Conservation (phyloP, 1,139 yeast species). For the Taphrina communis region DNA sequence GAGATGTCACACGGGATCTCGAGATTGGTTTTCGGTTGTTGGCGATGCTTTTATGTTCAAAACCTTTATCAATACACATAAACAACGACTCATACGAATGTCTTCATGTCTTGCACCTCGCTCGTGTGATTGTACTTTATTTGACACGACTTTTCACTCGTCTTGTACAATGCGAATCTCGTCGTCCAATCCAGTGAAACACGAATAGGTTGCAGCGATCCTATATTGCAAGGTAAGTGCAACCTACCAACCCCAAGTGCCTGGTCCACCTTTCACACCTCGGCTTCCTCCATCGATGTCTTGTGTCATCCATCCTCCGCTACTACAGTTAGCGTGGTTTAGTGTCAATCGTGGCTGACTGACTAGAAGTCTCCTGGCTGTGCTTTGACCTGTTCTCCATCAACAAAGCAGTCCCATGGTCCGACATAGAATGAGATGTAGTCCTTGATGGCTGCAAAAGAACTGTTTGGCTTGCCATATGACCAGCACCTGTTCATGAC, state of each 20-base stretch:
- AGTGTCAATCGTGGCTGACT: neutral
- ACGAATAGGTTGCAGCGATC: too few species aligned
- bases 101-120: neutral
- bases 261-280: constrained; percentile 39
- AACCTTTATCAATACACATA: constrained; percentile 20
- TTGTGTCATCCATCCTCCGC: constrained; percentile 37
- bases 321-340: neutral
- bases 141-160: too few species aligned
- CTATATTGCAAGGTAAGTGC: too few species aligned
- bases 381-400: constrained; percentile 31
- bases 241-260: constrained; percentile 34
- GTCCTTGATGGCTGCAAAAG: constrained; percentile 33
- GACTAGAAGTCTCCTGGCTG: constrained; percentile 35
- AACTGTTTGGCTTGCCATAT: constrained; percentile 14
- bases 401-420: constrained; percentile 35
- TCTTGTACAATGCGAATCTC: too few species aligned
- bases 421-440: constrained; percentile 36
- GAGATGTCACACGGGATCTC: constrained; percentile 17
- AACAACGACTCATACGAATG: constrained; percentile 18
- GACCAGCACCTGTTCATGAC: constrained; percentile 38
- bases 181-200: too few species aligned
- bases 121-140: too few species aligned
- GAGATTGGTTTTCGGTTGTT: constrained; percentile 18
- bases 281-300: constrained; percentile 31
- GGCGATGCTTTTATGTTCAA: constrained; percentile 30